Conservation (phyloP, 1,284 basidiomycete species). For the Malassezia obtusa region DNA sequence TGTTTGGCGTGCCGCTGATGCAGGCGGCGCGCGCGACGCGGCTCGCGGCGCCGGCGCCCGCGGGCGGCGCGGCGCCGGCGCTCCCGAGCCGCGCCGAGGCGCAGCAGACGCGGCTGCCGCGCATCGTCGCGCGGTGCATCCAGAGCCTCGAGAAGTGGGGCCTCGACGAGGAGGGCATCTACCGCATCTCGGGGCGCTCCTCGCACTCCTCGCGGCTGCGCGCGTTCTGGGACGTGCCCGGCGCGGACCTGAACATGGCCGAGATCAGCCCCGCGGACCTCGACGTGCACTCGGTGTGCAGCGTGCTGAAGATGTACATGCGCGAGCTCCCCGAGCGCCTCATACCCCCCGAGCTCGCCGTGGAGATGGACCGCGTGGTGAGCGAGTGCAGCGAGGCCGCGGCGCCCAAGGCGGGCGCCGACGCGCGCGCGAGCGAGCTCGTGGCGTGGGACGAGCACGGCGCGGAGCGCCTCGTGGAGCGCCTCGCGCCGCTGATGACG, state of each 20-base stretch:
- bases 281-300: slow-evolving; percentile 45
- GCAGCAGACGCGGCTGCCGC: slow-evolving; percentile 26
- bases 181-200: slow-evolving; percentile 38
- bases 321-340: slow-evolving; percentile 36
- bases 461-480: slow-evolving; percentile 7
- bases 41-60: slow-evolving; percentile 18
- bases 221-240: slow-evolving; percentile 22
- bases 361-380: slow-evolving; percentile 18
- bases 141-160: slow-evolving; percentile 40
- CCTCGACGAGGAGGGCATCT: slow-evolving; percentile 39
- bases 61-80: neutral
- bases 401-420: neutral
- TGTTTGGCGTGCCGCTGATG: slow-evolving; percentile 36
- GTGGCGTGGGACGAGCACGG: slow-evolving; percentile 1
- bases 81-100: slow-evolving; percentile 23
- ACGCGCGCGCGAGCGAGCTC: neutral
- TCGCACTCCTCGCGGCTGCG: slow-evolving; percentile 39
- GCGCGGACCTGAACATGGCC: slow-evolving; percentile 26
- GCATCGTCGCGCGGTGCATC: slow-evolving; percentile 37
- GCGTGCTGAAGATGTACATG: slow-evolving; percentile 40
- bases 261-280: slow-evolving; percentile 39
- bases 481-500: slow-evolving; percentile 21
- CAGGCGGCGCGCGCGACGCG: slow-evolving; percentile 31
- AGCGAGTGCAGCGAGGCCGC: neutral
- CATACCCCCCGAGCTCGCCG: slow-evolving; percentile 16